Percentiles rank a stretch among this genome's conserved stretches.
Conservation (phyloP, 2,329 filamentous ascomycete species). For the Talaromyces sp. region DNA sequence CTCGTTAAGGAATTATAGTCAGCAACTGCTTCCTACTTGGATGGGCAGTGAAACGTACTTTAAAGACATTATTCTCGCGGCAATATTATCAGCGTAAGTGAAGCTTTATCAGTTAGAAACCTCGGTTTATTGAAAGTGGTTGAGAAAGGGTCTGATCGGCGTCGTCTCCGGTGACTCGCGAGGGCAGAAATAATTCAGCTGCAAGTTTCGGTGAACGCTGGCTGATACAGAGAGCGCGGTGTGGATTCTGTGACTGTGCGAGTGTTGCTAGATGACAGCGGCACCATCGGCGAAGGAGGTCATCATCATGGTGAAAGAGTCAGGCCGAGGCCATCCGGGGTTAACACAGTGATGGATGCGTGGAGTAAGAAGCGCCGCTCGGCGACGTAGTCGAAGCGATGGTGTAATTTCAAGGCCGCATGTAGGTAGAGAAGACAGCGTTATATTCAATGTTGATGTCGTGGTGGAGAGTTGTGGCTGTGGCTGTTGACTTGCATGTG, state of each 20-base stretch:
- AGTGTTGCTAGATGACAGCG: conserved; percentile 11
- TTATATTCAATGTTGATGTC: no score
- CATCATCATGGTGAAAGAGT: not conserved
- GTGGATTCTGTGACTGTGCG: conserved; percentile 7
- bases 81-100: not conserved
- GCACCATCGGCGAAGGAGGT: conserved; percentile 9
- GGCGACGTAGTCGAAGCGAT: not conserved
- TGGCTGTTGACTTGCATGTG: no score
- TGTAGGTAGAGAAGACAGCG: not conserved
- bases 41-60: not conserved
- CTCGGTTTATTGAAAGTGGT: not conserved
- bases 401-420: not conserved
- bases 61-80: not conserved
- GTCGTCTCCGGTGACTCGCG: no score
- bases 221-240: conserved; percentile 6
- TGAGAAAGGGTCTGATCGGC: not conserved
- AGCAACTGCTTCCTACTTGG: conserved; percentile 11
- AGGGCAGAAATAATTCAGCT: no score
- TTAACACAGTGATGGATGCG: not conserved
- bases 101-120: not conserved
- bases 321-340: not conserved
- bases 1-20: conserved; percentile 13
- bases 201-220: not conserved
- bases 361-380: no score
- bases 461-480: no score